Conservation (phyloP, 2,329 filamentous ascomycete genomes). For the Dactylellina leptospora region DNA sequence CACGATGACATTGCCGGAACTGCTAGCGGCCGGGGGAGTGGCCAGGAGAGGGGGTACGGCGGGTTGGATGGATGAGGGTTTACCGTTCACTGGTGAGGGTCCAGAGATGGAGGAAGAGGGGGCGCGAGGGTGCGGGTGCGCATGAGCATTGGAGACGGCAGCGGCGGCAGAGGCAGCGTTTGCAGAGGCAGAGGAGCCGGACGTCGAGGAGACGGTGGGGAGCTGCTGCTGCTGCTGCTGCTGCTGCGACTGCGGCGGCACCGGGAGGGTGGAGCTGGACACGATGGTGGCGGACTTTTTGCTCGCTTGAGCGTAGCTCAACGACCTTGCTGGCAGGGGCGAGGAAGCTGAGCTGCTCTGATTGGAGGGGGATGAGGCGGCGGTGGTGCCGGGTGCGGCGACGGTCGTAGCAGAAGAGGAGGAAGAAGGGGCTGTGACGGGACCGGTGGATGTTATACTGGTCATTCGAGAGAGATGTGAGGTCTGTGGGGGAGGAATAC, state of each 20-base stretch:
- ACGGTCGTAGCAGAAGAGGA: conserved; percentile 24
- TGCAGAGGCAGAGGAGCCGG: conserved; percentile 65
- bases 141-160: conserved; percentile 62
- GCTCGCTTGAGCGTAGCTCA: conserved; percentile 51
- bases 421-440: conserved; percentile 40
- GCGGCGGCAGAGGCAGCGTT: conserved; percentile 66
- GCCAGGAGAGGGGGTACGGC: conserved; percentile 70
- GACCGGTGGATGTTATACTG: conserved; percentile 52
- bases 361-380: conserved; percentile 4
- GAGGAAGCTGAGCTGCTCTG: conserved; percentile 45
- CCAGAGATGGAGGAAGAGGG: conserved; percentile 70
- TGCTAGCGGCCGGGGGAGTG: conserved; percentile 68
- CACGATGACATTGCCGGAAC: conserved; percentile 69
- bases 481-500: conserved; percentile 11
- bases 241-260: conserved; percentile 32
- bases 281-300: conserved; percentile 49
- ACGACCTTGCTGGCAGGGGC: conserved; percentile 49
- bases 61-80: conserved; percentile 74
- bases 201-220: conserved; percentile 57
- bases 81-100: conserved; percentile 82
- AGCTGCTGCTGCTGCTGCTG: conserved; percentile 37
- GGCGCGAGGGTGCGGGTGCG: too few relatives aligned
- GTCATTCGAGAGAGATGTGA: conserved; percentile 53
- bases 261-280: conserved; percentile 41
- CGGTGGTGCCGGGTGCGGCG: background rate